Evolutionary conservation across 441 rosid species (phyloP), one percentile per base, ranked within the genome.

Genomic region (Syzygium malaccense): DNA sequence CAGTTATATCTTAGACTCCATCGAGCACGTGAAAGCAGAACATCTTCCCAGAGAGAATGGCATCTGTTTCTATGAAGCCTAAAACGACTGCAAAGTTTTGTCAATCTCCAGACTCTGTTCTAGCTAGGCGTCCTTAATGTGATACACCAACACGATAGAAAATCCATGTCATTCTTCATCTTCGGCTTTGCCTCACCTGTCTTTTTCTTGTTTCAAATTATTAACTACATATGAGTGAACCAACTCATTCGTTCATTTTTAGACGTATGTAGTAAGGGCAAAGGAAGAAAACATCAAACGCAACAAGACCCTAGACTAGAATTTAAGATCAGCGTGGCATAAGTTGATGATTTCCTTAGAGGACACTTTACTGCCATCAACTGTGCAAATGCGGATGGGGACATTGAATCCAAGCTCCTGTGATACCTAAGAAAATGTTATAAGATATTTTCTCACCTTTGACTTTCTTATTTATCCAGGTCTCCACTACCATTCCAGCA

Each of bases 401-500:
- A 0, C 28, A 20, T 2, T 3, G 8, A 86, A 64, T 41, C 2
- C 1, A 3, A 78, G n/a, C 4, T 87, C 12, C 86, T 58, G 62
- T 32, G 30, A 79, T 58, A 26, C 51, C 56, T 55, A 41, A 88
- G 57, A 55, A 23, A 28, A 54, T 68, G 41, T 19, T 78, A 57
- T 25, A 25, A 45, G 17, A 30, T 15, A 88, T 14, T 84, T 25
- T 30, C 60, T 88, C 91, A 94, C 96, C 96, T 96, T 95, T 93
- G 75, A 96, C 94, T 92, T 96, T 96, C 91, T 93, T 94, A 91
- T 95, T 93, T 91, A 96, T 95, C 98, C 98, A 96, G 78, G 91
- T 86, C 93, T 97, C 98, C 32, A 96, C 26, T 89, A 96, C 88
- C 98, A 97, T 97, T 87, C 98, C 99, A 85, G 98, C 98, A 87